These are phyloP conservation scores for Aspergillus sp. DNA, from an alignment of 2,329 filamentous ascomycete species.

Conservation along the genomic window DNA sequence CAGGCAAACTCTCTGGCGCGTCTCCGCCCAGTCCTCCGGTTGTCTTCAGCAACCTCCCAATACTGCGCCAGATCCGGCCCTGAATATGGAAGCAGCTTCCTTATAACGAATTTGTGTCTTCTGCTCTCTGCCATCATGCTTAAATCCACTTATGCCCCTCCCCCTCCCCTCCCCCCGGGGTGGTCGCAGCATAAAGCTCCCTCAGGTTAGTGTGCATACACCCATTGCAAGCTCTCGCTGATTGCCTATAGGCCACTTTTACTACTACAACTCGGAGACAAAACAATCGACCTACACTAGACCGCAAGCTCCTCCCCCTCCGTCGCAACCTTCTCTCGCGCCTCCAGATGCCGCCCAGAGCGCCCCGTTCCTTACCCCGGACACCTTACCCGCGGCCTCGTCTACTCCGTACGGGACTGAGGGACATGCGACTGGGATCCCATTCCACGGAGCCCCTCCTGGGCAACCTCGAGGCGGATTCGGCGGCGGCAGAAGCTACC, in stretches of 20 bases:
- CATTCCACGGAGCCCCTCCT: constrained; percentile 14
- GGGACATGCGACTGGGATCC: constrained; percentile 9
- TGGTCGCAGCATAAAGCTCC: constrained; percentile 94
- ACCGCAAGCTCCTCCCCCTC: constrained; percentile 41
- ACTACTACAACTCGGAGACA: constrained; percentile 76
- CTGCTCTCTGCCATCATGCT: constrained; percentile 45
- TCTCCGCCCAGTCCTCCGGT: constrained; percentile 21
- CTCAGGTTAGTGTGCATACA: constrained; percentile 43
- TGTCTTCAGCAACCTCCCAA: constrained; percentile 29
- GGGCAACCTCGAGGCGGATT: constrained; percentile 39
- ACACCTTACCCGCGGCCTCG: constrained; percentile 27
- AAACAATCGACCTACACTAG: constrained; percentile 82
- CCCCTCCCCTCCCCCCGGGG: constrained; percentile 60
- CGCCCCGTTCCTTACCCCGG: constrained; percentile 20
- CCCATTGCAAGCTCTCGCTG: constrained; percentile 4
- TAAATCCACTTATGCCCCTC: constrained; percentile 65
- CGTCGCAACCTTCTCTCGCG: constrained; percentile 20
- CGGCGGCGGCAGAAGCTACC: constrained; percentile 44
- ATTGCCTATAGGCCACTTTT: constrained; percentile 57
- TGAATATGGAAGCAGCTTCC: background rate
- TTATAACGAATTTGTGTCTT: background rate
- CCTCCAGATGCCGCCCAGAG: constrained; percentile 35
- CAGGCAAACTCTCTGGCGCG: constrained; percentile 34
- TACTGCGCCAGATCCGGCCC: too few relatives aligned
- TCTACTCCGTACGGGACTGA: constrained; percentile 26